These are phyloP conservation scores for Puccinia sorghi DNA, from an alignment of 1,284 basidiomycete genomes.

Conservation along the genomic window DNA sequence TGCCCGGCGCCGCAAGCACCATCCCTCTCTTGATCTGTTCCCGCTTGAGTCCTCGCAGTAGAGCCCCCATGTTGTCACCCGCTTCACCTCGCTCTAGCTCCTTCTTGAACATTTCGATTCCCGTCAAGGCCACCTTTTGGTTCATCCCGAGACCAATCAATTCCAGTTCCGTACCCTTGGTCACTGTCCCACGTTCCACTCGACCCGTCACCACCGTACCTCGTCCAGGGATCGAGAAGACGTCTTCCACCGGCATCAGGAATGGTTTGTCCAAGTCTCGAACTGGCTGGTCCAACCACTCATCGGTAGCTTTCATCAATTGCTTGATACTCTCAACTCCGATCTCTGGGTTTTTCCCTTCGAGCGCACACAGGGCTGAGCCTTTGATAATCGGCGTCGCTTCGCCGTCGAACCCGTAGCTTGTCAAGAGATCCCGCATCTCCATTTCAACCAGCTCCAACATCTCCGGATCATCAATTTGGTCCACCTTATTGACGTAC, in stretches of 20 bases:
- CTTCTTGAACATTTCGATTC: constrained; percentile 99
- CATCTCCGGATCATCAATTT: constrained; percentile 96
- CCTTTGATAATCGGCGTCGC: constrained; percentile 96
- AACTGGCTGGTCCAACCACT: constrained; percentile 90
- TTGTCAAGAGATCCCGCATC: constrained; percentile 93
- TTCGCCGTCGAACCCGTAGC: constrained; percentile 89
- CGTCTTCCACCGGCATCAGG: constrained; percentile 94
- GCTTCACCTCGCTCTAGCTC: constrained; percentile 97
- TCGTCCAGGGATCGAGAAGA: constrained; percentile 97
- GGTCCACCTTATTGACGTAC: constrained; percentile 99
- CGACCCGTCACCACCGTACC: constrained; percentile 97
- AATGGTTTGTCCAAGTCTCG: constrained; percentile 99
- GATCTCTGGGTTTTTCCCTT: constrained; percentile 76
- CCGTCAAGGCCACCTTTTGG: constrained; percentile 92
- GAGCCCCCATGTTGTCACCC: constrained; percentile 98
- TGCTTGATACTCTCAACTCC: constrained; percentile 80
- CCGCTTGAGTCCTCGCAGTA: constrained; percentile 95
- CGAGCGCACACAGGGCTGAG: constrained; percentile 90
- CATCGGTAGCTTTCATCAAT: constrained; percentile 83
- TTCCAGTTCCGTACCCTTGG: constrained; percentile 93
- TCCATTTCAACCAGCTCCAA: constrained; percentile 99
- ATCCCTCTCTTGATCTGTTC: constrained; percentile 94
- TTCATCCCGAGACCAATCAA: constrained; percentile 81
- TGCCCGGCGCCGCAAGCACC: constrained; percentile 82
- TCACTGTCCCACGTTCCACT: constrained; percentile 90